A percentile compares a stretch with the other conserved stretches of the same genome.
phyloP scores from a whole-genome alignment of 345 rosid species.

The Populus deltoides region DNA sequence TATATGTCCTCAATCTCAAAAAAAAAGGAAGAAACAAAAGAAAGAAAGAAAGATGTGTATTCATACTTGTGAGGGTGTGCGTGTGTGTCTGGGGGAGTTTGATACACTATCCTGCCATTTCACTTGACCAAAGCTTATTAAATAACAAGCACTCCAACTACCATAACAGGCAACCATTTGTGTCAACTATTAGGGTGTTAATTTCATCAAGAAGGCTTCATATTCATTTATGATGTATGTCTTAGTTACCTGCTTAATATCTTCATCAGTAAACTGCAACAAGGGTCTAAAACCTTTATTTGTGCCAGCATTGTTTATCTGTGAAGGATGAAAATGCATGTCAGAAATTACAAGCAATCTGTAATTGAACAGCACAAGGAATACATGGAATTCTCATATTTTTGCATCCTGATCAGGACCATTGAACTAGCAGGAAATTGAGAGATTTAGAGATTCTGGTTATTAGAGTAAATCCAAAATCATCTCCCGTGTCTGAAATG shows the following conservation, averaged over 20 bases:
- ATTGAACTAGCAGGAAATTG: not conserved
- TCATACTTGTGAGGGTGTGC: no score
- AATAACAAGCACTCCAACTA: no score
- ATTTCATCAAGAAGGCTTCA: no score
- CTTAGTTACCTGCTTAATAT: slow-evolving; percentile 63
- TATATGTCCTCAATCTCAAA: not conserved
- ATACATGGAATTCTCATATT: not conserved
- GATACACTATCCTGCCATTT: no score
- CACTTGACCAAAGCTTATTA: no score
- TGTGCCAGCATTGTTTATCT: slow-evolving; percentile 94
- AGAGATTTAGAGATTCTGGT: not conserved
- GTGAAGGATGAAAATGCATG: slow-evolving; percentile 3
- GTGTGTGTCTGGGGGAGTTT: no score
- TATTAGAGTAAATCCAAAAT: not conserved
- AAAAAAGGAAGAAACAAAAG: no score
- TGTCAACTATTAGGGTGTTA: no score
- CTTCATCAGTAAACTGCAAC: slow-evolving; percentile 82
- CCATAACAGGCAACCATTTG: no score
- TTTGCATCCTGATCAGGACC: not conserved
- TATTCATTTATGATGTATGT: not conserved
- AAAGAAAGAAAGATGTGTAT: no score
- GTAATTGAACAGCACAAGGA: not conserved
- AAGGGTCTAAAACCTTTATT: slow-evolving; percentile 92
- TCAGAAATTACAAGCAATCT: no score
- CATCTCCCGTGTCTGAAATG: not conserved